Base-by-base conservation (phyloP, 139 green algal genomes). In the Chlamydomonas sphaeroides region DNA sequence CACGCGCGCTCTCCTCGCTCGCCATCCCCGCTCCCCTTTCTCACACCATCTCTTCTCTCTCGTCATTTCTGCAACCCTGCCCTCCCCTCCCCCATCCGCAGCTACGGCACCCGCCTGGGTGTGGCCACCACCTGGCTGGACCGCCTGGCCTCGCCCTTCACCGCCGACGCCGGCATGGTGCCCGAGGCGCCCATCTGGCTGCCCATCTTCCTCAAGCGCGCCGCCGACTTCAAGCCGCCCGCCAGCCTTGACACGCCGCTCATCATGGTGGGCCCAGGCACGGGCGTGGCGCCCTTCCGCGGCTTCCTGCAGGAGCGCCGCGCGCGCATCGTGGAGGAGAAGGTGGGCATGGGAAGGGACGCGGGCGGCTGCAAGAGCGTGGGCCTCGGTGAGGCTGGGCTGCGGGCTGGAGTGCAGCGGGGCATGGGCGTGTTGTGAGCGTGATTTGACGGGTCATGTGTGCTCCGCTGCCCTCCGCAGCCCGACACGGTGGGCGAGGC, bases 261-360 rank as follows among this genome's bases (percentile, higher is more conserved):
- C 59, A 84, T 99, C 63, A 97, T 98, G 93, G 93, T 98, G 20
- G 95, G 95, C 3, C 95, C 95, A 0, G 95, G 95, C 66, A 98
- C 95, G 1, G 95, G 95, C 3, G 94, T 98, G 49, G 91, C 92
- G 11, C 95, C 95, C 35, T 96, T 97, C 89, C 86, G 93, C 35
- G 95, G 95, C 35, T 98, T 98, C 85, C 89, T 98, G 59, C 90
- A 98, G 87, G 78, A 87, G 53, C 75, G 88, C n/a, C 59, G 68
- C 11, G 88, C 77, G 28, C 49, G 39, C 35, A 68, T 89, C 20
- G 51, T 39, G 21, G 49, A 49, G 74, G 28, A 48, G 28, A 66
- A 71, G 74, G 74, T 71, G 57, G 26, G 68, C 11, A 26, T 1
- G 41, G 1, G 18, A n/a, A n/a, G n/a, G n/a, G n/a, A n/a, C n/a